phyloP scores from a whole-genome alignment of 1,139 yeast genomes.

The Protomyces gravidus region DNA sequence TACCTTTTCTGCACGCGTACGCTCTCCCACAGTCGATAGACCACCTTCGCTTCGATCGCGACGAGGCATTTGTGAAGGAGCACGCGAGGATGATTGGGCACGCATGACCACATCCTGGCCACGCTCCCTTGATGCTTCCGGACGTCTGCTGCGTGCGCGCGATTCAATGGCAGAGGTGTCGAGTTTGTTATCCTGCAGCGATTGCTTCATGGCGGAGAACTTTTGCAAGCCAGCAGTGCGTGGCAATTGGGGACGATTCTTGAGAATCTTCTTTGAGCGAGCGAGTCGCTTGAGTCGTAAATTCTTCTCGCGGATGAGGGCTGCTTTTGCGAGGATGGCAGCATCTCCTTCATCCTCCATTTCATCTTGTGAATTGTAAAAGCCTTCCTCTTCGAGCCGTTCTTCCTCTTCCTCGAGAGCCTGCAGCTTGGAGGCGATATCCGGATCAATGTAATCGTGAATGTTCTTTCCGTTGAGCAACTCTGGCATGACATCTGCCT shows the following conservation, averaged over 20 bases:
- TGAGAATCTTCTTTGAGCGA: slow-evolving; percentile 74
- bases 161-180: slow-evolving; percentile 60
- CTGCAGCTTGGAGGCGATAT: slow-evolving; percentile 84
- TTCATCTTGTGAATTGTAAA: slow-evolving; percentile 78
- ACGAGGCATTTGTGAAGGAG: slow-evolving; percentile 48
- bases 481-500: slow-evolving; percentile 95
- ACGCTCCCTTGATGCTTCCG: slow-evolving; percentile 46
- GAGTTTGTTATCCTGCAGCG: slow-evolving; percentile 84
- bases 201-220: slow-evolving; percentile 74
- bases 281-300: slow-evolving; percentile 87
- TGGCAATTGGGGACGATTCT: slow-evolving; percentile 83
- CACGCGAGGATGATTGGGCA: slow-evolving; percentile 48
- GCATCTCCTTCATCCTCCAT: slow-evolving; percentile 52
- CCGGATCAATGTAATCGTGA: slow-evolving; percentile 95
- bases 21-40: slow-evolving; percentile 68
- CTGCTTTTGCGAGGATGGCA: slow-evolving; percentile 77
- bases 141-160: slow-evolving; percentile 44
- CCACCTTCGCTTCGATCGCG: slow-evolving; percentile 82
- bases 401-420: slow-evolving; percentile 98
- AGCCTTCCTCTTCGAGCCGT: slow-evolving; percentile 85
- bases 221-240: slow-evolving; percentile 80
- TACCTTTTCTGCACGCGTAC: slow-evolving; percentile 82
- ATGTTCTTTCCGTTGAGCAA: slow-evolving; percentile 92
- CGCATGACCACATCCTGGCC: slow-evolving; percentile 75
- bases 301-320: slow-evolving; percentile 93